phyloP scores from a whole-genome alignment of 2,329 filamentous ascomycete genomes.

The Canariomyces notabilis region DNA sequence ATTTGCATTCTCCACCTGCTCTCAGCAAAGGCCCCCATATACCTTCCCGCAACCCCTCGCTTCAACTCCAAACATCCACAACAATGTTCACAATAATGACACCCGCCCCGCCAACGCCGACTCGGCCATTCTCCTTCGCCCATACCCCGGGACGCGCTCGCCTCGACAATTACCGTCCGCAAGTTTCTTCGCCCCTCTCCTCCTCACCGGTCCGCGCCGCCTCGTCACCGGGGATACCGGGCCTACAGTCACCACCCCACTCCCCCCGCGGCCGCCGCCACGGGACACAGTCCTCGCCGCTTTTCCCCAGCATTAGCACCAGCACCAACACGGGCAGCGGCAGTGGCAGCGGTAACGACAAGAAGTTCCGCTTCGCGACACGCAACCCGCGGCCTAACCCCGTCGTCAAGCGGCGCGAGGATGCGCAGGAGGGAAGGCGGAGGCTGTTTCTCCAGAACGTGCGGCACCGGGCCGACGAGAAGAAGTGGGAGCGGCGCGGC shows the following conservation, averaged over 20 bases:
- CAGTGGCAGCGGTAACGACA: conserved; percentile 18
- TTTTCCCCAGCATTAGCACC: conserved; percentile 11
- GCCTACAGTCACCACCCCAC: conserved; percentile 12
- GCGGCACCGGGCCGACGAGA: conserved; percentile 55
- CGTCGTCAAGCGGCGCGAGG: conserved; percentile 55
- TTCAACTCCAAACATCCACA: neutral
- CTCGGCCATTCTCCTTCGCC: conserved; percentile 34
- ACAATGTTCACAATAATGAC: conserved; percentile 31
- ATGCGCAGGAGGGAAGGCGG: conserved; percentile 58
- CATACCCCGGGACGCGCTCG: no score
- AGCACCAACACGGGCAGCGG: conserved; percentile 20
- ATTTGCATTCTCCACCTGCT: neutral
- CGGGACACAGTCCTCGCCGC: conserved; percentile 36
- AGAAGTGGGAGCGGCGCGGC: conserved; percentile 54
- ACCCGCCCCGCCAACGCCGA: conserved; percentile 29
- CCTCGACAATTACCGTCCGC: no score
- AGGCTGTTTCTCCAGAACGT: conserved; percentile 66
- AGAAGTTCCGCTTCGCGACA: conserved; percentile 15
- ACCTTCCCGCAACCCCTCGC: neutral
- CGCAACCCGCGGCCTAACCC: conserved; percentile 44
- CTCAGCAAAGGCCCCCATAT: neutral
- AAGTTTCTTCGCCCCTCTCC: conserved; percentile 51
- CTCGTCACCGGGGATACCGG: conserved; percentile 41
- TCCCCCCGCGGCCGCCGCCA: conserved; percentile 32
- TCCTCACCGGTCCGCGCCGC: conserved; percentile 54